Percentiles rank a stretch among this genome's conserved stretches.
These are phyloP conservation scores for Termitomyces sp. DNA, from an alignment of 768 basidiomycete genomes.

Conservation along the genomic window DNA sequence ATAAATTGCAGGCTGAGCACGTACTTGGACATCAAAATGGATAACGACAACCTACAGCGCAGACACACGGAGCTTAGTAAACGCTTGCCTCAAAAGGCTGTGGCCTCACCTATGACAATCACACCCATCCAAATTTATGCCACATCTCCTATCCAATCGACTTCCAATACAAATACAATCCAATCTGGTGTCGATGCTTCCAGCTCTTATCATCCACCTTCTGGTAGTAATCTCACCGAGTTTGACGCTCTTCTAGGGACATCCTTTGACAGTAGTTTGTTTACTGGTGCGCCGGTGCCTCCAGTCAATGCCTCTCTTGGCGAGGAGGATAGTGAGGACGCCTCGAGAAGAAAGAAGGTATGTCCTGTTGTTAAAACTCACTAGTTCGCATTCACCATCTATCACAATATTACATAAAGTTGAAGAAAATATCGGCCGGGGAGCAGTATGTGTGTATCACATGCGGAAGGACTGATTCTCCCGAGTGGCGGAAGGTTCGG, in stretches of 20 bases:
- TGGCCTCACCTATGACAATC: slow-evolving; percentile 18
- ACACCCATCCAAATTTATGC: slow-evolving; percentile 29
- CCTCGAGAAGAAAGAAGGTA: slow-evolving; percentile 62
- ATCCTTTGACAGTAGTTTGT: slow-evolving; percentile 4
- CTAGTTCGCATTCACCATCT: background rate
- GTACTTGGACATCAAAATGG: slow-evolving; percentile 78
- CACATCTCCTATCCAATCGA: slow-evolving; percentile 23
- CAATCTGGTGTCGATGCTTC: slow-evolving; percentile 5
- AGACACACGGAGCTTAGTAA: slow-evolving; percentile 41
- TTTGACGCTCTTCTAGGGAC: slow-evolving; percentile 7
- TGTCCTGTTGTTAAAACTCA: background rate
- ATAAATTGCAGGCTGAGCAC: slow-evolving; percentile 50
- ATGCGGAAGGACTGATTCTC: slow-evolving; percentile 92
- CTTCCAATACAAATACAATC: background rate
- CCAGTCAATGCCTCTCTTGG: slow-evolving; percentile 5
- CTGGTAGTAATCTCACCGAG: slow-evolving; percentile 2
- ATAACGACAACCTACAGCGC: slow-evolving; percentile 75
- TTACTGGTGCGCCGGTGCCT: background rate
- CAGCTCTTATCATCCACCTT: slow-evolving; percentile 7
- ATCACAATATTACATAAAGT: slow-evolving; percentile 16
- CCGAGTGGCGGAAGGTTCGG: slow-evolving; percentile 90
- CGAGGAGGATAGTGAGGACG: slow-evolving; percentile 46
- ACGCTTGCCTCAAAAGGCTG: slow-evolving; percentile 19
- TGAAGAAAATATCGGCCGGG: slow-evolving; percentile 39
- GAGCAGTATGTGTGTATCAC: slow-evolving; percentile 86